Base-by-base conservation (phyloP, 768 basidiomycete species). In the Tulasnella sp. region DNA sequence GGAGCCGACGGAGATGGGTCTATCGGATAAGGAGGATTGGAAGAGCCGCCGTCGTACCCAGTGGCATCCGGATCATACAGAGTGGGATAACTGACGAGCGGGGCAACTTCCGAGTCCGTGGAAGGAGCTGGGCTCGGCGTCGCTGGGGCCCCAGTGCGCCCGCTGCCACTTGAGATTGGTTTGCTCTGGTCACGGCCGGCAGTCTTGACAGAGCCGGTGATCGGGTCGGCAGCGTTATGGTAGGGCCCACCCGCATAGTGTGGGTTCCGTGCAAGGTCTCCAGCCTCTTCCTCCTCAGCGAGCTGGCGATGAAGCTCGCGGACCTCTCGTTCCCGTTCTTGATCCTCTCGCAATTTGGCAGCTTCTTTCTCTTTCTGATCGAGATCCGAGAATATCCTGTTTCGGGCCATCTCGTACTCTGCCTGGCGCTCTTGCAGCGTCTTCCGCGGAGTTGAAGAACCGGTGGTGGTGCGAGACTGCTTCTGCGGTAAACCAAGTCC, bases 371-470 rank as follows among this genome's bases (percentile, higher is more conserved):
- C 81, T 82, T 89, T 90, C 79, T 93, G 93, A 84, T 94, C 89
- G 82, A 95, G 94, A 37, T 75, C 76, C 7, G 48, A 44, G 87
- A 96, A 96, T 82, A 96, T 96, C 79, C 95, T 90, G 50, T 91
- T 92, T 72, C 95, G 91, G 41, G 95, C 95, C 85, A 94, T 92
- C 77, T 94, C 93, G 83, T 96, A 96, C n/a, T 94, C 95, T 0
- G 93, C 95, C 84, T 94, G 94, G 44, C 95, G 92, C 85, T 96
- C 92, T 83, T 94, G 93, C 34, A 96, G 92, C 2, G 95, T 95
- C 87, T 91, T 90, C 42, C 89, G 89, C 42, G 79, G 79, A 22
- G 79, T 80, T 9, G 64, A 44, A 37, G 79, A 44, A 6, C 79
- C 79, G 12, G 72, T 69, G 72, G 42, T 72, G n/a, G 58, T 72